These are phyloP conservation scores for Annulohypoxylon bovei DNA, from an alignment of 495 filamentous ascomycete species.

Conservation along the genomic window DNA sequence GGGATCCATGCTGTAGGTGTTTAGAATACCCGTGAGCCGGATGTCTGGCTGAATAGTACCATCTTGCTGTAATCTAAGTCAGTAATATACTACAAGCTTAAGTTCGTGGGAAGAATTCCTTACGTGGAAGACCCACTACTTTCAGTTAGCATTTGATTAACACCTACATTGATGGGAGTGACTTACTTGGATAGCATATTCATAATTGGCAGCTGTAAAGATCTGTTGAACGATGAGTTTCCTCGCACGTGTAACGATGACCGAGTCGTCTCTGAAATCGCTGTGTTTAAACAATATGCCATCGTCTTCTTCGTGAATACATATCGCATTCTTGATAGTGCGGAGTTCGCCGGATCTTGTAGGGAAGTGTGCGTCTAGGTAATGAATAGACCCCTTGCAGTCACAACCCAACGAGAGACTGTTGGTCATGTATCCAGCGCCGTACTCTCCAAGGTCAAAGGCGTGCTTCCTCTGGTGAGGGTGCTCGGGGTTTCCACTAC, in stretches of 20 bases:
- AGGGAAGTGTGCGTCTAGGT: conserved; percentile 83
- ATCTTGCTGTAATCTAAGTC: conserved; percentile 65
- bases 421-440: conserved; percentile 96
- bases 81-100: background rate
- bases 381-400: conserved; percentile 95
- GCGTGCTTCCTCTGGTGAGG: conserved; percentile 95
- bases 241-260: conserved; percentile 85
- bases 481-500: conserved; percentile 82
- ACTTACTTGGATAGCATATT: conserved; percentile 74
- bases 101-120: background rate
- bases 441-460: conserved; percentile 94
- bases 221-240: conserved; percentile 92
- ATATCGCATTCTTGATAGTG: conserved; percentile 94
- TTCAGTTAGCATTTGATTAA: conserved; percentile 18
- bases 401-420: conserved; percentile 88
- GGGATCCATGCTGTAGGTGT: conserved; percentile 86
- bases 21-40: conserved; percentile 94
- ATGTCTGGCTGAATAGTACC: conserved; percentile 94
- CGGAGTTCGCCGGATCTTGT: conserved; percentile 79
- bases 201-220: conserved; percentile 97
- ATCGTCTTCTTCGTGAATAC: conserved; percentile 94
- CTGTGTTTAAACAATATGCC: conserved; percentile 97
- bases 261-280: conserved; percentile 91
- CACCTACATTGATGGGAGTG: too few relatives aligned
- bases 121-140: conserved; percentile 90